These are phyloP conservation scores for Nadsonia fulvescens DNA, from an alignment of 805 yeast species.

Conservation along the genomic window DNA sequence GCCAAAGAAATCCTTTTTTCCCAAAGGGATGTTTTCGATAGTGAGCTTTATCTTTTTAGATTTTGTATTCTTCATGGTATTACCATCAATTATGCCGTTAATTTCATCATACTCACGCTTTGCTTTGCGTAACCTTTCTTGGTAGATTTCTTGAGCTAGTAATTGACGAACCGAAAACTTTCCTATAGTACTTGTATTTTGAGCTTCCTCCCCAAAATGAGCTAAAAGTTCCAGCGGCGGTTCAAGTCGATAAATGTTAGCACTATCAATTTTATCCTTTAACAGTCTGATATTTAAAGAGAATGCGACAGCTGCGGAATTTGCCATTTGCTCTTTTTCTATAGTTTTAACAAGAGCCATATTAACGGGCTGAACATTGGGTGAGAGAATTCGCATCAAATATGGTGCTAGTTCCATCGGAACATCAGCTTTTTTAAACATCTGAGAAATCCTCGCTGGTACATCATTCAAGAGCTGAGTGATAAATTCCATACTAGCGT, in stretches of 20 bases:
- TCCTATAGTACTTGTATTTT: slow-evolving; percentile 8
- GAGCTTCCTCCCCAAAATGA: slow-evolving; percentile 7
- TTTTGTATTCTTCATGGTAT: no score
- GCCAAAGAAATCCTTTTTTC: slow-evolving; percentile 10
- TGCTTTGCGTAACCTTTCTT: no score
- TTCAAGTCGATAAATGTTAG: slow-evolving; percentile 16
- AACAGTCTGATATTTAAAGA: slow-evolving; percentile 11
- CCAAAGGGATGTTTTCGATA: no score
- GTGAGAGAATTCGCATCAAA: slow-evolving; percentile 12
- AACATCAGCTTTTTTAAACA: slow-evolving; percentile 6
- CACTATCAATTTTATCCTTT: slow-evolving; percentile 16
- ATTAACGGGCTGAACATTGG: slow-evolving; percentile 10
- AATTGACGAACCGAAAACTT: slow-evolving; percentile 8
- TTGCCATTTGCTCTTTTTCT: slow-evolving; percentile 8
- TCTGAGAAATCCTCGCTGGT: slow-evolving; percentile 7
- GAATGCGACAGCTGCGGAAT: slow-evolving; percentile 12
- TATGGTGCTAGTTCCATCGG: slow-evolving; percentile 19
- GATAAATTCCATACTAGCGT: slow-evolving; percentile 16
- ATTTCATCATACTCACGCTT: no score
- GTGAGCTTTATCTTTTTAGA: no score
- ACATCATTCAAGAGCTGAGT: slow-evolving; percentile 13
- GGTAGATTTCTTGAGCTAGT: no score
- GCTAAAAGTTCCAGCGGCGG: slow-evolving; percentile 19
- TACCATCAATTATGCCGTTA: no score
- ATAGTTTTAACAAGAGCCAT: slow-evolving; percentile 6